Conservation (phyloP, 2,329 filamentous ascomycete genomes). For the Metarhizium robertsii region DNA sequence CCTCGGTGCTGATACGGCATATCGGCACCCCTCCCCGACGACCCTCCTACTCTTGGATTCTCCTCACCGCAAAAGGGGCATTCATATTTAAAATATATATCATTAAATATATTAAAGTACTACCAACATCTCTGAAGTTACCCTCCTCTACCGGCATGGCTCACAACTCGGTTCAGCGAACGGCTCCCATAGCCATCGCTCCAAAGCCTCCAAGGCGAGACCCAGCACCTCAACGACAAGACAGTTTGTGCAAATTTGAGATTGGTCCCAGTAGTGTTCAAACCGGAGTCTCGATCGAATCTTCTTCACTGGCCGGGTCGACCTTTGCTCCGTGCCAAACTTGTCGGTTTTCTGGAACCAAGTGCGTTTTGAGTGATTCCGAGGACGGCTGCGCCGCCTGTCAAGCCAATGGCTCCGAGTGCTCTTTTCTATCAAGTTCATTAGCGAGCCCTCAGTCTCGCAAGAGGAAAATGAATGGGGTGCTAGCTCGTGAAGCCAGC, state of each 20-base stretch:
- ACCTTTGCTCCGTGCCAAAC: slow-evolving; percentile 56
- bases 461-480: slow-evolving; percentile 68
- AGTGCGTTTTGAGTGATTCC: slow-evolving; percentile 68
- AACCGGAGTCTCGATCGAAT: slow-evolving; percentile 43
- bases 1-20: background rate
- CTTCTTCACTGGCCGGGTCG: slow-evolving; percentile 30
- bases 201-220: slow-evolving; percentile 43
- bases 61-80: background rate
- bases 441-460: slow-evolving; percentile 51
- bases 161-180: slow-evolving; percentile 43
- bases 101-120: background rate
- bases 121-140: slow-evolving; percentile 3
- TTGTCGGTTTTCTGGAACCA: slow-evolving; percentile 63
- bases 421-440: slow-evolving; percentile 62
- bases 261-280: slow-evolving; percentile 40
- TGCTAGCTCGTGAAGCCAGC: slow-evolving; percentile 47
- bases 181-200: slow-evolving; percentile 57
- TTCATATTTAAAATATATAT: background rate
- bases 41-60: background rate
- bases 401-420: slow-evolving; percentile 68
- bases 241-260: slow-evolving; percentile 38
- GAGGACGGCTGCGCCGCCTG: slow-evolving; percentile 69
- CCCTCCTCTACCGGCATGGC: slow-evolving; percentile 35
- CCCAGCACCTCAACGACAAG: slow-evolving; percentile 34
- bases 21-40: background rate